Conservation (phyloP, 768 basidiomycete genomes). For the Brasilioporus rufonigricans region DNA sequence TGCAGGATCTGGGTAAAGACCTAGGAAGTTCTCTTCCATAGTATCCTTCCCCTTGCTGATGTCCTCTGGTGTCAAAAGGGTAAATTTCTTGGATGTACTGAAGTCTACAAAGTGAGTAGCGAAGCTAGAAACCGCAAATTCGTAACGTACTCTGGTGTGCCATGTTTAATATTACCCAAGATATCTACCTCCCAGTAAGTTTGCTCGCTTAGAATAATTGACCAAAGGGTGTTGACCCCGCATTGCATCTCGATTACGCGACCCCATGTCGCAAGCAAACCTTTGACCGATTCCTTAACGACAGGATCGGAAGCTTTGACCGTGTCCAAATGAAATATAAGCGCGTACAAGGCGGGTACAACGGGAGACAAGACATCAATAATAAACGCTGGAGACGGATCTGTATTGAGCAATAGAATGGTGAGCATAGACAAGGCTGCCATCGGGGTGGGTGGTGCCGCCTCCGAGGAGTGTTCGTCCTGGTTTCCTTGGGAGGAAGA, state of each 20-base stretch:
- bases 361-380: constrained; percentile 67
- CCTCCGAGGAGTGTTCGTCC: background rate
- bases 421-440: constrained; percentile 50
- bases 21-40: constrained; percentile 51
- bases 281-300: constrained; percentile 55
- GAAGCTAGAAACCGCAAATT: background rate
- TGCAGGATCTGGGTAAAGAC: constrained; percentile 72
- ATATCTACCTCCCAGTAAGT: constrained; percentile 55
- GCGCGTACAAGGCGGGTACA: constrained; percentile 60
- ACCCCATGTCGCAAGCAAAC: constrained; percentile 73
- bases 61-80: constrained; percentile 54
- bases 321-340: constrained; percentile 53
- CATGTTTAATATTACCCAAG: constrained; percentile 47
- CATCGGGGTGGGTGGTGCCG: constrained; percentile 27
- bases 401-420: constrained; percentile 66
- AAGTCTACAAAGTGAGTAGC: background rate
- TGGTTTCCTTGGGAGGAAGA: background rate
- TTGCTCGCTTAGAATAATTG: constrained; percentile 50
- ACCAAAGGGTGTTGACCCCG: constrained; percentile 57
- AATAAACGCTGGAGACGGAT: constrained; percentile 73
- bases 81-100: constrained; percentile 30
- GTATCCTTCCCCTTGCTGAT: constrained; percentile 37
- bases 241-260: constrained; percentile 54
- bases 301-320: constrained; percentile 63
- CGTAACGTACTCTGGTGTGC: constrained; percentile 41